Evolutionary conservation across 1,139 yeast genomes (phyloP), one percentile per base, ranked within the genome.

Genomic region (Kazachstania sp.): DNA sequence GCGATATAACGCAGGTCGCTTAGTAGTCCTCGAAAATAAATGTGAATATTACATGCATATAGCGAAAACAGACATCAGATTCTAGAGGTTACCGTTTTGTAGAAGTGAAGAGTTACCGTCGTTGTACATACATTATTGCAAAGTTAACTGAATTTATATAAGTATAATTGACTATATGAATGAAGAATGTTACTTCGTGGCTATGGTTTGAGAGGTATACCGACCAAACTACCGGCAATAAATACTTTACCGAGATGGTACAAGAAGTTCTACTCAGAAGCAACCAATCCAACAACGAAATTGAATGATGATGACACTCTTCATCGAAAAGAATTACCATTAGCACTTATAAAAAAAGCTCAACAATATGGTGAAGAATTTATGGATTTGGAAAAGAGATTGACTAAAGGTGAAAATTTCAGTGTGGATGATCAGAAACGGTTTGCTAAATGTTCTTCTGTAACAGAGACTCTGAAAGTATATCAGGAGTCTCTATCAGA

Each of bases 281-380:
- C 9, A n/a, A 32, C 2, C 9, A 11, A 32, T 15, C 3, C 8
- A 32, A 32, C 36, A 13, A 15, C 11, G n/a, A n/a, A n/a, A 9
- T 11, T 15, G 12, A 32, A 11, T 15, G 36, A 32, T 9, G 18
- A n/a, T 15, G 36, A 32, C 8, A 15, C 36, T 9, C 18, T n/a
- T 9, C 36, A 54, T 78, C 39, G 69, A 77, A 57, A 71, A 86
- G 60, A 41, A 28, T 26, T 49, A 6, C 52, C 54, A 4, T 11
- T 90, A 0, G 67, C 80, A 4, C 67, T 86, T n/a, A 54, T 81
- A 38, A 68, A 78, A 56, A 72, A 86, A 58, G 94, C 94, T 0
- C 73, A 74, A 41, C 54, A 65, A 6, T 69, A 85, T 62, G 63
- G 69, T 18, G 49, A 57, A 2, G 90, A 86, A 57, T 73, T 79